These are phyloP conservation scores for Beverwykella pulmonaria DNA, from an alignment of 495 filamentous ascomycete genomes.

Conservation along the genomic window DNA sequence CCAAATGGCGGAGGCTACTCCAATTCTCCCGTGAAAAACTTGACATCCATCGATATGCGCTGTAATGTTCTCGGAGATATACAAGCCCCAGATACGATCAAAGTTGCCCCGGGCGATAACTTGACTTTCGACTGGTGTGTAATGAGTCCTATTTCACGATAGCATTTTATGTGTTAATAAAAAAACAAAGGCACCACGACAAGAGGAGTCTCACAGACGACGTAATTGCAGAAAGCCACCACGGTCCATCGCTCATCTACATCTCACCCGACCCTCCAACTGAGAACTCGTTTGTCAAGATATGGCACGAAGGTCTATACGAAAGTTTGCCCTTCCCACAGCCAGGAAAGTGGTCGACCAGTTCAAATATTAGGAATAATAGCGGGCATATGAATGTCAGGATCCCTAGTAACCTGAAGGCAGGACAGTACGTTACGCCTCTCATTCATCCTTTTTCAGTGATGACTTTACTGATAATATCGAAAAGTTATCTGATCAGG, in stretches of 20 bases:
- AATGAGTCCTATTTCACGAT: not conserved
- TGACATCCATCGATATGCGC: slow-evolving; percentile 32
- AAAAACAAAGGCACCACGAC: slow-evolving; percentile 20
- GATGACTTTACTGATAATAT: not conserved
- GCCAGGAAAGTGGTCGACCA: slow-evolving; percentile 35
- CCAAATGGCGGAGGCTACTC: slow-evolving; percentile 42
- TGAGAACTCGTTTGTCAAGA: slow-evolving; percentile 33
- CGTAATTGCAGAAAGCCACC: slow-evolving; percentile 25
- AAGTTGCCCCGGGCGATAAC: slow-evolving; percentile 29
- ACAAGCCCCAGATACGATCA: slow-evolving; percentile 29
- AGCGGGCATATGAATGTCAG: slow-evolving; percentile 27
- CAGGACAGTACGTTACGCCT: slow-evolving; percentile 26
- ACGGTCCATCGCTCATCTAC: slow-evolving; percentile 29
- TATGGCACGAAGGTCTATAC: slow-evolving; percentile 32
- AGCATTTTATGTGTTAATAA: not conserved
- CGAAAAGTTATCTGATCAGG: slow-evolving; percentile 33
- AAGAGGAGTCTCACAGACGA: slow-evolving; percentile 26
- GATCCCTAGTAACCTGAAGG: slow-evolving; percentile 21
- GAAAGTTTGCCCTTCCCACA: not conserved
- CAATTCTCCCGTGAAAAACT: slow-evolving; percentile 42
- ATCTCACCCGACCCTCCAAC: slow-evolving; percentile 39
- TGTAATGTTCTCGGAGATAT: slow-evolving; percentile 34
- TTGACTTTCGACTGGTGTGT: slow-evolving; percentile 36
- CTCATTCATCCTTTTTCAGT: not conserved
- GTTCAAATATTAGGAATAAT: slow-evolving; percentile 19